Percentiles rank a stretch among this genome's conserved stretches.
Evolutionary conservation across 257 asterid species (phyloP).

Genomic region (Cruciata laevipes): DNA sequence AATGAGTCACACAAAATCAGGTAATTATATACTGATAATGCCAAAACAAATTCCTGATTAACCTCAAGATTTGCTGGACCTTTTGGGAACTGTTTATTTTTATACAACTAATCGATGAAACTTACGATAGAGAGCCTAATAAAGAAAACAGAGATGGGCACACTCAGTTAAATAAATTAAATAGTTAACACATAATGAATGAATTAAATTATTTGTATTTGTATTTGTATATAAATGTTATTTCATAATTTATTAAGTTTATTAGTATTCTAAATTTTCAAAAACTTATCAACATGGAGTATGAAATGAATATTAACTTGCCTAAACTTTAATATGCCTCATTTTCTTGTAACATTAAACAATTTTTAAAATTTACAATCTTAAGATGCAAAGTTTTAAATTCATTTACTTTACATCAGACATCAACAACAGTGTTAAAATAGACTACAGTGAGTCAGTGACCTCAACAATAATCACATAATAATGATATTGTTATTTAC

Average conservation of each 20-base stretch:
- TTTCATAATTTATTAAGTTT: background rate
- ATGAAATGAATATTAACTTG: no score
- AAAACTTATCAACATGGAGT: no score
- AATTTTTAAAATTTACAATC: no score
- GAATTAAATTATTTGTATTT: constrained; percentile 1
- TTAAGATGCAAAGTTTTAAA: no score
- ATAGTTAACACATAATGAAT: background rate
- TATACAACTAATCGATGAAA: background rate
- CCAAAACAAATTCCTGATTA: background rate
- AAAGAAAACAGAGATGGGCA: background rate
- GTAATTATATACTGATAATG: background rate
- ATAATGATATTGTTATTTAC: no score
- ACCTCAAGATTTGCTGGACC: background rate
- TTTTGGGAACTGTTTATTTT: background rate
- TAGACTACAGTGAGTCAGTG: no score
- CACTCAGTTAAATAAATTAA: background rate
- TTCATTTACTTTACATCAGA: no score
- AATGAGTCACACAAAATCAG: background rate
- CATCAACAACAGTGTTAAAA: no score
- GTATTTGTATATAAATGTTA: no score
- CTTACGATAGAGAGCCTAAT: background rate
- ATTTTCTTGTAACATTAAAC: no score
- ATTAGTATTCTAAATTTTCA: background rate
- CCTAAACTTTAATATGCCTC: no score
- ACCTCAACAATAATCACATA: no score